A percentile compares a stretch with the other conserved stretches of the same genome.
Conservation (phyloP, 208 protist species). For the Leishmania arabica region DNA sequence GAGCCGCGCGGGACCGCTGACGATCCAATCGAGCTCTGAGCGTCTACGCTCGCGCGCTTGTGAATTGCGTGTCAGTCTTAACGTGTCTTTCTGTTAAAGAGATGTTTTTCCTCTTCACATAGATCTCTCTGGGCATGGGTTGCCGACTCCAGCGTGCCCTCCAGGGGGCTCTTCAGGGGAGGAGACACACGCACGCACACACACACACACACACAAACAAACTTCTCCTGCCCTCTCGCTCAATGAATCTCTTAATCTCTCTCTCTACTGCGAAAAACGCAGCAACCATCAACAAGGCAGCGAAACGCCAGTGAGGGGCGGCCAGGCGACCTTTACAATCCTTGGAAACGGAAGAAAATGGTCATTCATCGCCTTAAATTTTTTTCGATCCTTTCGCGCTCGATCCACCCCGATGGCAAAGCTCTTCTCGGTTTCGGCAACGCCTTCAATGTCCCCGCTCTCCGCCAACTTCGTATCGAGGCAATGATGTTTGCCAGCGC, state of each 20-base stretch:
- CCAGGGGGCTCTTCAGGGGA: neutral
- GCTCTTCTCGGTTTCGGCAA: neutral
- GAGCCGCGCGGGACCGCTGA: conserved; percentile 45
- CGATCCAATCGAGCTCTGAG: conserved; percentile 72
- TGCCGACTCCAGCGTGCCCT: neutral
- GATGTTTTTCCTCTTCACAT: neutral
- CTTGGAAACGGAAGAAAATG: too few species aligned
- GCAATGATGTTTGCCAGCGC: neutral
- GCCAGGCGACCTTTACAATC: neutral
- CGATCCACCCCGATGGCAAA: neutral
- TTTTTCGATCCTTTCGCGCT: neutral
- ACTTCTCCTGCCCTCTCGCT: neutral
- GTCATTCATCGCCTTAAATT: neutral
- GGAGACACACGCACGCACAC: neutral
- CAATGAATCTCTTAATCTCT: neutral
- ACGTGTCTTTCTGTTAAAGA: neutral
- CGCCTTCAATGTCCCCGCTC: neutral
- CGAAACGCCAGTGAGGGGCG: neutral
- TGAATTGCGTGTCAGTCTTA: neutral
- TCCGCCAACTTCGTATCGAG: neutral
- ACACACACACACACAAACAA: conserved; percentile 2
- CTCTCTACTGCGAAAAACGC: neutral
- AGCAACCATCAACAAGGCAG: neutral
- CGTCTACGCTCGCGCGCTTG: conserved; percentile 4
- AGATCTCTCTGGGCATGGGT: neutral